Conservation (phyloP, 2,329 filamentous ascomycete genomes). For the Trichoderma atrobrunneum region DNA sequence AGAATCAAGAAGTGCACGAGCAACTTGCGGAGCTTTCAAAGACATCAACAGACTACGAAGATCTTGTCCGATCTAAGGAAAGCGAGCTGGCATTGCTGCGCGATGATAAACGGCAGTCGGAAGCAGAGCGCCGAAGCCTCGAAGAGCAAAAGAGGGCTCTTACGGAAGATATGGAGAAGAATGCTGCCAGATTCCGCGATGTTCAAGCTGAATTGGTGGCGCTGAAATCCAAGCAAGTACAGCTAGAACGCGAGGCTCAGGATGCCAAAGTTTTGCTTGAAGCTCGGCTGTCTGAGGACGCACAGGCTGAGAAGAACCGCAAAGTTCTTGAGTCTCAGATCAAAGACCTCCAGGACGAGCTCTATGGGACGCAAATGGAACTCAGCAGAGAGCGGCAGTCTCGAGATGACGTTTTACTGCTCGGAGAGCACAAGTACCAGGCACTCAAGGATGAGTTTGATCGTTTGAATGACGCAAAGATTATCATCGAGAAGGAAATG, state of each 20-base stretch:
- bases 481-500: constrained; percentile 95
- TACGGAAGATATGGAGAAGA: constrained; percentile 72
- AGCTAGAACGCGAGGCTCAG: constrained; percentile 82
- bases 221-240: constrained; percentile 77
- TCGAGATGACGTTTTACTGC: constrained; percentile 85
- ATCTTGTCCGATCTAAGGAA: constrained; percentile 88
- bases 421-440: constrained; percentile 83
- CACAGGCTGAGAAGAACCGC: constrained; percentile 75
- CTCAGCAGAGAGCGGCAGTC: constrained; percentile 90
- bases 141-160: constrained; percentile 76
- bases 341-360: constrained; percentile 78
- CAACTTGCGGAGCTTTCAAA: constrained; percentile 84
- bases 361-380: constrained; percentile 83
- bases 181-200: constrained; percentile 73
- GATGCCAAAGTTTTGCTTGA: constrained; percentile 86
- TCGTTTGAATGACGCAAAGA: constrained; percentile 86
- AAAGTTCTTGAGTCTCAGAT: constrained; percentile 85
- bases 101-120: constrained; percentile 77
- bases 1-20: constrained; percentile 78
- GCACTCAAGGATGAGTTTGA: constrained; percentile 82
- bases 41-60: constrained; percentile 92
- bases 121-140: constrained; percentile 73
- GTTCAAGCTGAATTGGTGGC: constrained; percentile 85
- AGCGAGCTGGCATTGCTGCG: constrained; percentile 85
- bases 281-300: constrained; percentile 85